Evolutionary conservation across 139 green algal species (phyloP).

Genomic region (Chlamydomonas incerta): DNA sequence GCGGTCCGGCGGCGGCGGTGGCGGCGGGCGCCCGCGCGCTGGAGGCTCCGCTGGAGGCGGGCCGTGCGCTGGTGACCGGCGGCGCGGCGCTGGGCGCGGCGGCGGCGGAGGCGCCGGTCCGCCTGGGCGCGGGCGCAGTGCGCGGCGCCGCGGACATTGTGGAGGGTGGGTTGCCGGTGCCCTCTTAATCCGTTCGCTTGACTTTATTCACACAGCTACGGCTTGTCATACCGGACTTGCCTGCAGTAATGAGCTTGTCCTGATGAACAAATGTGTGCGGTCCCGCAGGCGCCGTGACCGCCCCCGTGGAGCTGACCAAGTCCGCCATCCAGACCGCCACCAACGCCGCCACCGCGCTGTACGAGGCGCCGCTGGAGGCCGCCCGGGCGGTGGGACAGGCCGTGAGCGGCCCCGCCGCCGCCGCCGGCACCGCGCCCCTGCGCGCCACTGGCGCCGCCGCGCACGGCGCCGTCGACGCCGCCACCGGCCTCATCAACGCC

Average conservation of each 20-base stretch:
- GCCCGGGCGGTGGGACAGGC: neutral
- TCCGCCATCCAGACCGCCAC: constrained; percentile 18
- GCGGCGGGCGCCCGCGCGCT: constrained; percentile 26
- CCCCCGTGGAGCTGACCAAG: neutral
- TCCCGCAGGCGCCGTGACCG: neutral
- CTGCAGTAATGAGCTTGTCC: no score
- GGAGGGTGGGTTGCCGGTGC: constrained; percentile 20
- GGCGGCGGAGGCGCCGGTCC: neutral
- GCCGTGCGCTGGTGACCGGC: constrained; percentile 5
- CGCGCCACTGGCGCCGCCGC: constrained; percentile 6
- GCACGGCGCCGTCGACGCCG: neutral
- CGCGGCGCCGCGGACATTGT: constrained; percentile 11
- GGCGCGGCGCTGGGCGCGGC: constrained; percentile 28
- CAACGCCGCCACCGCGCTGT: constrained; percentile 18
- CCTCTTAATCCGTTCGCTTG: no score
- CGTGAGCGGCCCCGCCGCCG: neutral
- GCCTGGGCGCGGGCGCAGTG: constrained; percentile 9
- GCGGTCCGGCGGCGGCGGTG: constrained; percentile 28
- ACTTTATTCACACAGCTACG: no score
- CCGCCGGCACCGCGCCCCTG: constrained; percentile 26
- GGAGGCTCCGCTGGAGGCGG: constrained; percentile 36
- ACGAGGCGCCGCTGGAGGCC: constrained; percentile 36
- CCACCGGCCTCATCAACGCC: neutral
- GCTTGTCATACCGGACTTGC: no score
- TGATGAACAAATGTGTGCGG: no score